Evolutionary conservation across 1,139 yeast genomes (phyloP), one percentile per base, ranked within the genome.

Genomic region (Diutina siamensis): DNA sequence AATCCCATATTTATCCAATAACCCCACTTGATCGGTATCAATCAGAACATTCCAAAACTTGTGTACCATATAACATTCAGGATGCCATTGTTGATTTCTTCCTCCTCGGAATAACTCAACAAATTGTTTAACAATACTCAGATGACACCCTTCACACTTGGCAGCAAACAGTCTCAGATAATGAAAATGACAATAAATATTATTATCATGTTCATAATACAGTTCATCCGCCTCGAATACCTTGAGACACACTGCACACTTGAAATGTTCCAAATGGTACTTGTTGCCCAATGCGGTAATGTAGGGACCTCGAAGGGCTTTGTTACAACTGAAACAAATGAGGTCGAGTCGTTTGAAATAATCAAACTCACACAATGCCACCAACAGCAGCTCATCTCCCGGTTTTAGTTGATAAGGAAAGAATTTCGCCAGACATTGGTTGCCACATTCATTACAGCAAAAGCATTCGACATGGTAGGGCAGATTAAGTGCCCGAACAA

Each of bases 51-150:
- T 89, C 98, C 98, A 94, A 57, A 88, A 89, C 60, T 89, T 89
- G 67, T 85, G 89, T 45, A 92, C 94, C 89, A 94, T 94, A 59
- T 88, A 94, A 66, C 98, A 94, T 61, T 94, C 98, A 2, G 97
- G 97, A 61, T 94, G 99, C 98, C 98, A 94, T 58, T 88, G 95
- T 60, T 89, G 95, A 52, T 84, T 83, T 54, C 84, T 74, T n/a
- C 97, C 97, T 44, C 96, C 95, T 53, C 95, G 73, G 52, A 80
- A 86, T 44, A 92, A 78, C 61, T 92, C 97, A 34, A 89, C 96
- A 63, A 88, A 92, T 59, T 92, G 97, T 56, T 89, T 89, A 32
- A 94, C 78, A 47, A 92, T 92, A 2, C 97, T 86, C 33, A 88
- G 82, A 51, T 82, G 76, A 64, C 98, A 92, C 20, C 97, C 97